Base-by-base conservation (phyloP, 768 basidiomycete genomes). In the Phaffia tasmanica region DNA sequence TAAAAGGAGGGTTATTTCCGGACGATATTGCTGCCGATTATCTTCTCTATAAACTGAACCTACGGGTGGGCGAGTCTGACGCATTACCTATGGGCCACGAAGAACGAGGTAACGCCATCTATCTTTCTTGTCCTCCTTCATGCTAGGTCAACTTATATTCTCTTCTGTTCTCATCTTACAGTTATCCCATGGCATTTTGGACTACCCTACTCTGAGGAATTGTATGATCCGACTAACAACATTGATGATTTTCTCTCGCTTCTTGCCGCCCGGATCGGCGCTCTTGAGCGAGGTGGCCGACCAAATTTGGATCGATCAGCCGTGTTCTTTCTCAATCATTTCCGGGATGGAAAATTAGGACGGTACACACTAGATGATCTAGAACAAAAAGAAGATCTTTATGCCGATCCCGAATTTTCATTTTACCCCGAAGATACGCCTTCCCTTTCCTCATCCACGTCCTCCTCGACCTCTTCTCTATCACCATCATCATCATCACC, bases 1-100 rank as follows among this genome's bases (percentile, higher is more conserved):
- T 97, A 79, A 95, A 95, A 76, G 89, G 92, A 79, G 85, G 87
- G 27, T 75, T 95, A 66, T 92, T 93, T 74, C 88, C 91, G 75
- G 80, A 83, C 69, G 88, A 94, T 75, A 80, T 85, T 2, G 80
- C 94, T 55, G 89, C 88, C 35, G 82, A 87, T 59, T 98, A 95
- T 79, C 80, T 97, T 32, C 76, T 94, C 30, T 92, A 88, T 75
- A 81, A 87, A 70, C 79, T 97, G 69, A 93, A 90, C 76, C 77
- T 86, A 51, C 79, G 76, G 63, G 71, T 47, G 47, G 69, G 16
- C 67, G 73, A 69, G 69, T 71, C 19, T 69, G 70, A 49, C 70
- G 70, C 65, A 58, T 76, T 5, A 62, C 72, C 56, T 57, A 70
- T 74, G 50, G 69, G 86, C 67, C 25, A 50, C 25, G 32, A 53